These are phyloP conservation scores for Fusarium newnesense DNA, from an alignment of 2,329 filamentous ascomycete species.

Conservation along the genomic window DNA sequence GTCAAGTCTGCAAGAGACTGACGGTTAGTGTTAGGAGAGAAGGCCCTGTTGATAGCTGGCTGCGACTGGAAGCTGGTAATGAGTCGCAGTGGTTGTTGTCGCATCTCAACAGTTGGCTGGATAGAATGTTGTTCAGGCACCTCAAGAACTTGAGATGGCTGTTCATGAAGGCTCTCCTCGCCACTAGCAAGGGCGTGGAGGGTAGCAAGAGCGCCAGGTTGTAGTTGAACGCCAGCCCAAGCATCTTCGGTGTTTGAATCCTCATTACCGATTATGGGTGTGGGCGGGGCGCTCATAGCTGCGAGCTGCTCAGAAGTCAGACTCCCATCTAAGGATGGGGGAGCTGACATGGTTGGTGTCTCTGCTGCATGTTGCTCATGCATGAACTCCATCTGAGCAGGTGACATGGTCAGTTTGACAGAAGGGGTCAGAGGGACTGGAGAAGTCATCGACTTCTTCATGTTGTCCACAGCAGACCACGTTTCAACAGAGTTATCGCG, in stretches of 20 bases:
- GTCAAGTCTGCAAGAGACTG: conserved; percentile 79
- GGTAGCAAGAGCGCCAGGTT: conserved; percentile 82
- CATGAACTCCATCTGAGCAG: conserved; percentile 78
- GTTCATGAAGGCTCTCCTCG: conserved; percentile 71
- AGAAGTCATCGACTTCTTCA: conserved; percentile 61
- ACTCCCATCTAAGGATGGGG: conserved; percentile 91
- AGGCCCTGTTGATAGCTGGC: conserved; percentile 28
- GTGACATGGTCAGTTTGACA: conserved; percentile 78
- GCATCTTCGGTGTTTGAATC: conserved; percentile 66
- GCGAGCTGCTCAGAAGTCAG: conserved; percentile 89
- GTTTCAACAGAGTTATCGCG: conserved; percentile 49
- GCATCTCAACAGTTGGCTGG: conserved; percentile 55
- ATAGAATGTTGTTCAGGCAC: conserved; percentile 47
- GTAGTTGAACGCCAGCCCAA: conserved; percentile 80
- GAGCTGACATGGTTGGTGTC: conserved; percentile 79
- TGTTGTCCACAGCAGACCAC: conserved; percentile 57
- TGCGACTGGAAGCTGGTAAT: conserved; percentile 54
- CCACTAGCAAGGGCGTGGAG: conserved; percentile 76
- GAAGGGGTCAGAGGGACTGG: conserved; percentile 73
- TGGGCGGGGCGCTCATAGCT: conserved; percentile 83
- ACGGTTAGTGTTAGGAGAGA: conserved; percentile 49
- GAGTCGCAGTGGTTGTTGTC: conserved; percentile 61
- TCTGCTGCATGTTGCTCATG: conserved; percentile 69
- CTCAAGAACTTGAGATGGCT: conserved; percentile 57
- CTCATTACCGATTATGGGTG: conserved; percentile 74